Evolutionary conservation across 75 land plant genomes (phyloP), one percentile per base, ranked within the genome.

Genomic region (Isoetes taiwanensis): DNA sequence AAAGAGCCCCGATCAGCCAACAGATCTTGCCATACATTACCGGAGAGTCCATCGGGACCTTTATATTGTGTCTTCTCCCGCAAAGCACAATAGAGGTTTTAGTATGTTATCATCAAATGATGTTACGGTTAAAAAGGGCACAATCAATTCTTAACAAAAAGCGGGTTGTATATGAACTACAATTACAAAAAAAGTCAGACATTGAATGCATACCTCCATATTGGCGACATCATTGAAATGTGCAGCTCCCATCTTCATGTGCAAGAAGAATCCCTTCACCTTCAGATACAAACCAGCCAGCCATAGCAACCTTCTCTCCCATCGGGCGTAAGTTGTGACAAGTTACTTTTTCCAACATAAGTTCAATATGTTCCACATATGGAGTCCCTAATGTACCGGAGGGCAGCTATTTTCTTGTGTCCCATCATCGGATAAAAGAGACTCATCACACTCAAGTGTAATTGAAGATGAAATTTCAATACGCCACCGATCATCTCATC

Each of bases 201-300:
- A n/a, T n/a, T n/a, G n/a, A n/a, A n/a, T n/a, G 17, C 12, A 5
- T 72, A 94, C 99, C 90, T 94, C 99, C 38, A 58, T 62, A 63
- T 94, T 84, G 1, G 76, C 72, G 55, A 89, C 66, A 65, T 94
- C 99, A 52, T 82, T 66, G 46, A 72, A n/a, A 84, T 9, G 90
- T 71, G 54, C 99, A 94, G 24, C 84, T 74, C 21, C 86, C 86
- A 66, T 94, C 99, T 61, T 72, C 82, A 52, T 94, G 96, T 41
- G 96, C 78, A 57, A 94, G 83, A 56, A 88, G 67, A 63, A 80
- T 68, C 5, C 97, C 77, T 62, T 94, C 99, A 34, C 90, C 96
- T 34, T 94, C 99, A 4, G 77, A 79, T 14, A 82, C 90, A 78
- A 90, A 94, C 99, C 99, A 94, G 23, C 99, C 99, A 38, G 82